Base-by-base conservation (phyloP, 2,329 filamentous ascomycete genomes). In the Monosporascus sp. region DNA sequence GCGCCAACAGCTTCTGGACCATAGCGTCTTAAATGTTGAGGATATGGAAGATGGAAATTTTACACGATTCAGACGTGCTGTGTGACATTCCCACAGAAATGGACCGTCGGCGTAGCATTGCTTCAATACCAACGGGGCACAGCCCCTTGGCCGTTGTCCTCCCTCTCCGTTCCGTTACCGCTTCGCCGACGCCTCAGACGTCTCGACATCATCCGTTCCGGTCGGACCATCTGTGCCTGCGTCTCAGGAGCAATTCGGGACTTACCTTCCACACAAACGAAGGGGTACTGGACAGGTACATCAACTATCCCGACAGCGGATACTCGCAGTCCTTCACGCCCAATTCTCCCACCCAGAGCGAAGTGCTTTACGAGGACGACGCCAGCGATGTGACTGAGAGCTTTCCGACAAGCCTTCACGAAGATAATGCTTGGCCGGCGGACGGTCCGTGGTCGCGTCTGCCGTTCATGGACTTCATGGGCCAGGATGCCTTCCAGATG, bases 401-500 rank as follows among this genome's bases (percentile, higher is more conserved):
- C 22, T 27, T 6, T 27, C n/a, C 14, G 43, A 7, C 5, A 3
- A 27, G 16, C 24, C n/a, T 37, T 55, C 51, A 38, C 53, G 48
- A 17, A 35, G 20, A 55, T 52, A 47, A 48, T 55, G 31, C 19
- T 41, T 58, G 47, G 26, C 3, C 47, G 37, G 45, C 55, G 37
- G 37, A 50, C 26, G 49, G 53, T 22, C 24, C 55, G 17, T 48
- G 49, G 19, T 50, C 57, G 24, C 37, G 50, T n/a, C 49, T 64
- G 45, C 62, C 67, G 0, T 68, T 75, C 37, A 69, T 74, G 0
- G 74, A 80, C 50, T 77, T 83, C 55, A 73, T 80, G 51, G 73
- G 76, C 22, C 66, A 68, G 5, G 77, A 80, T 26, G 73, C 78
- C 24, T 77, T 83, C 52, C 73, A 76, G 46, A 67, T 78, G 57